Evolutionary conservation across 345 rosid species (phyloP).

Genomic region (Hypericum androsaemum): DNA sequence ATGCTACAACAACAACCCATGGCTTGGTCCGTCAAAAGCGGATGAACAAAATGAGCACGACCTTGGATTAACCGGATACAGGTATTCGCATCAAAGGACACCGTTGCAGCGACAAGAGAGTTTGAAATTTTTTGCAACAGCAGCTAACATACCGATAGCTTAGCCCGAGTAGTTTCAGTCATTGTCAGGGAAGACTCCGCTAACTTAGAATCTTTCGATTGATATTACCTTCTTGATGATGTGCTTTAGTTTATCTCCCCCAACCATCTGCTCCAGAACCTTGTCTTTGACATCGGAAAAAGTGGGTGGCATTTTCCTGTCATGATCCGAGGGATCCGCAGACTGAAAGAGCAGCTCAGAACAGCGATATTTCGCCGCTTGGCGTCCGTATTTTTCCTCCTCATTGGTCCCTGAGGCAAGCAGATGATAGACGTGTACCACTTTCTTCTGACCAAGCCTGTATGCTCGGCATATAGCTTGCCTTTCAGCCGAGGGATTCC

Average conservation of each 20-base stretch:
- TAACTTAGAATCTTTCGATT: conserved; percentile 19
- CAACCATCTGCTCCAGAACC: conserved; percentile 27
- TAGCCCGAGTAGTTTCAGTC: conserved; percentile 20
- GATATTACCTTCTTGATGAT: conserved; percentile 24
- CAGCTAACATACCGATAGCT: not conserved
- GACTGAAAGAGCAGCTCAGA: conserved; percentile 49
- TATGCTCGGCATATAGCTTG: conserved; percentile 78
- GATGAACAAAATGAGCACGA: too few species aligned
- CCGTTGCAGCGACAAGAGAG: too few species aligned
- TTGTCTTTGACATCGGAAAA: conserved; percentile 15
- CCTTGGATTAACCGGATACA: too few species aligned
- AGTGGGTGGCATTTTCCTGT: not conserved
- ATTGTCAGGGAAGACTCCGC: conserved; percentile 28
- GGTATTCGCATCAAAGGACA: too few species aligned
- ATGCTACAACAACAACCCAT: too few species aligned
- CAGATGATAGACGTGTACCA: conserved; percentile 61
- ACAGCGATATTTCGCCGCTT: conserved; percentile 39
- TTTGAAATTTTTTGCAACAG: not conserved
- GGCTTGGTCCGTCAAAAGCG: too few species aligned
- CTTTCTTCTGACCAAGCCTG: conserved; percentile 57
- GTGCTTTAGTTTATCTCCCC: conserved; percentile 10
- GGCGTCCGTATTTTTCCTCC: conserved; percentile 35
- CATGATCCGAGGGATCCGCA: not conserved
- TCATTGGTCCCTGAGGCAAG: conserved; percentile 45
- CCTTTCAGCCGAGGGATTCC: conserved; percentile 80